Conservation (phyloP, 108 stramenopile genomes). For the Chaetoceros muelleri region DNA sequence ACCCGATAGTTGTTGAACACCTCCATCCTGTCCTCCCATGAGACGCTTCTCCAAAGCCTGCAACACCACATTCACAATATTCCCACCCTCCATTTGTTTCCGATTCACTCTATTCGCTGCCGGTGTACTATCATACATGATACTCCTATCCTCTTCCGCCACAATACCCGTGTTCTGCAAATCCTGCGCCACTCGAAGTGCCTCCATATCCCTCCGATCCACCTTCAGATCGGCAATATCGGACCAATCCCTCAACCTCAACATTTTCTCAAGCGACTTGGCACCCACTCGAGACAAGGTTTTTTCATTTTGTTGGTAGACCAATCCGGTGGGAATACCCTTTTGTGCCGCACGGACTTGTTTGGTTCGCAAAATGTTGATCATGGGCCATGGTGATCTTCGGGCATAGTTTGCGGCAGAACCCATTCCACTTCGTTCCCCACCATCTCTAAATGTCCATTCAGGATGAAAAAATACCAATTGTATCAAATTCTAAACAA, state of each 20-base stretch:
- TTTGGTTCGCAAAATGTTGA: conserved; percentile 90
- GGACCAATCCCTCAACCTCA: conserved; percentile 81
- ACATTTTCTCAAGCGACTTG: conserved; percentile 74
- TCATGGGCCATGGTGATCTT: conserved; percentile 93
- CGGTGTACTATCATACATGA: conserved; percentile 57
- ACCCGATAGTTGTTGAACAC: conserved; percentile 21
- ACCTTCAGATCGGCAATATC: conserved; percentile 69
- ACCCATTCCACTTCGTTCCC: conserved; percentile 59
- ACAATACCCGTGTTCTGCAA: conserved; percentile 63
- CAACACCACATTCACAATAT: conserved; percentile 63
- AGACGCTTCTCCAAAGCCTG: conserved; percentile 73
- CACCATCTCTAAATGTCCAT: conserved; percentile 90
- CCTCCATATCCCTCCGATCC: conserved; percentile 75
- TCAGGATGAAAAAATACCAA: conserved; percentile 96
- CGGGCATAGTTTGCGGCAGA: conserved; percentile 90
- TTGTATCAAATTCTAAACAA: conserved; percentile 43
- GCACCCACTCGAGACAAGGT: conserved; percentile 68
- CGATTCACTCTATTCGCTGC: conserved; percentile 66
- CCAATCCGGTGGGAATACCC: conserved; percentile 92
- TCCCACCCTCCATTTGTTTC: conserved; percentile 62
- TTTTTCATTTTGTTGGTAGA: conserved; percentile 95
- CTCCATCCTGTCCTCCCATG: conserved; percentile 14
- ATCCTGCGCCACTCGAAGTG: conserved; percentile 69
- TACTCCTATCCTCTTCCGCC: conserved; percentile 38
- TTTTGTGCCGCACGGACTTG: conserved; percentile 89